Evolutionary conservation across 257 asterid species (phyloP).

Genomic region (Petunia secreta): DNA sequence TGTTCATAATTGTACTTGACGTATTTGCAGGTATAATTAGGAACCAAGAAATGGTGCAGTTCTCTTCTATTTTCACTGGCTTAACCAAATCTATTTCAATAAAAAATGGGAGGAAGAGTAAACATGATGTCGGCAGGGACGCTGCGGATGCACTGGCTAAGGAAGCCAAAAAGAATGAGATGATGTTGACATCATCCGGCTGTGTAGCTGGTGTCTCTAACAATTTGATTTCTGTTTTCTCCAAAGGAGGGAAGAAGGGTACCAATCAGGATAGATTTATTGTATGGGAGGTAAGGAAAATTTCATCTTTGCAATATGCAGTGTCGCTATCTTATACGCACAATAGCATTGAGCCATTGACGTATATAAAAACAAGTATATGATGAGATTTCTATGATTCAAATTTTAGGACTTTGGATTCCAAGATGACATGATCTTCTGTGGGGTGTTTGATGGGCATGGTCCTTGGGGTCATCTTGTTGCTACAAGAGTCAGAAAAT

Average conservation of each 20-base stretch:
- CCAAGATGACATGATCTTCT: conserved; percentile 68
- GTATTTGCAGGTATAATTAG: not conserved
- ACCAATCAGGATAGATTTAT: conserved; percentile 65
- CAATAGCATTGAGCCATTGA: not conserved
- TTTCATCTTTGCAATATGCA: not conserved
- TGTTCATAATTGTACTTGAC: not conserved
- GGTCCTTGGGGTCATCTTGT: conserved; percentile 87
- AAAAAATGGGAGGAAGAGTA: conserved; percentile 51
- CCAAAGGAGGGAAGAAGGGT: conserved; percentile 74
- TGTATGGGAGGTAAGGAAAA: conserved; percentile 63
- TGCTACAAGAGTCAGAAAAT: conserved; percentile 56
- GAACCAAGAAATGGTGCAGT: conserved; percentile 61
- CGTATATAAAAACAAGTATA: not conserved
- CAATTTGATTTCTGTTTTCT: conserved; percentile 45
- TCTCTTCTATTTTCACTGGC: conserved; percentile 52
- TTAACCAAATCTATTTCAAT: conserved; percentile 54
- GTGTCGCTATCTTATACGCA: not conserved
- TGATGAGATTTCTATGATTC: not conserved
- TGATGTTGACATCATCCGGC: conserved; percentile 62
- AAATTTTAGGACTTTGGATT: conserved; percentile 65
- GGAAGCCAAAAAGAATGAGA: conserved; percentile 62
- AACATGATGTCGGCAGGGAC: conserved; percentile 45
- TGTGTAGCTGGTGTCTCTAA: conserved; percentile 35
- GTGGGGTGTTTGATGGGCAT: conserved; percentile 87
- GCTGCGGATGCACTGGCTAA: conserved; percentile 51